phyloP scores from a whole-genome alignment of 768 basidiomycete species.

The Suillus bovinus region DNA sequence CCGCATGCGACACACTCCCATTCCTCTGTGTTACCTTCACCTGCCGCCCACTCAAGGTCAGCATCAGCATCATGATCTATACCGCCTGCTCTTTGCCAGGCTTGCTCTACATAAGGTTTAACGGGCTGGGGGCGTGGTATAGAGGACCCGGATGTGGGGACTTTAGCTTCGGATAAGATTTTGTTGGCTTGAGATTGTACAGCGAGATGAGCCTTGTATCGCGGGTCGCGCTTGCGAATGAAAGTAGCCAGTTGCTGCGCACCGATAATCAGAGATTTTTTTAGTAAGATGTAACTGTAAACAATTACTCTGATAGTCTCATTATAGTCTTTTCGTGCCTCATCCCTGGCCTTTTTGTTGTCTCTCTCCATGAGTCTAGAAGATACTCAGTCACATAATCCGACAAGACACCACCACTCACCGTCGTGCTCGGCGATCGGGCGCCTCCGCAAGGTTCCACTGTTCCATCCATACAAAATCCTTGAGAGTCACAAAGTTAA shows the following conservation, averaged over 20 bases:
- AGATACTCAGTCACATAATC: neutral
- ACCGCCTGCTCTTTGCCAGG: constrained; percentile 74
- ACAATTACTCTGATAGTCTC: constrained; percentile 74
- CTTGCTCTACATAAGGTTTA: constrained; percentile 72
- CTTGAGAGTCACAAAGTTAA: constrained; percentile 83
- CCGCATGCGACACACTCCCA: constrained; percentile 96
- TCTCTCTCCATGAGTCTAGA: constrained; percentile 90
- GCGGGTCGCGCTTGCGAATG: constrained; percentile 84
- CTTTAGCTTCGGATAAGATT: constrained; percentile 16
- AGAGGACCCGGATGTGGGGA: constrained; percentile 27
- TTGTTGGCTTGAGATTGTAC: constrained; percentile 44
- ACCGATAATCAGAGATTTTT: neutral
- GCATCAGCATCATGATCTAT: constrained; percentile 39
- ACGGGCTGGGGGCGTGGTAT: constrained; percentile 25
- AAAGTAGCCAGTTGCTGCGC: constrained; percentile 71
- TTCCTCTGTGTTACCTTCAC: constrained; percentile 72
- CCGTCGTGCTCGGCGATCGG: constrained; percentile 84
- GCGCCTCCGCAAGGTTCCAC: constrained; percentile 83
- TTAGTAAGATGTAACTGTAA: neutral
- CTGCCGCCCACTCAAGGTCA: constrained; percentile 76
- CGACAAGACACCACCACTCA: constrained; percentile 27
- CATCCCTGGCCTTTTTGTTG: constrained; percentile 89
- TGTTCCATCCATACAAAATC: constrained; percentile 86
- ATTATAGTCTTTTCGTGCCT: constrained; percentile 88
- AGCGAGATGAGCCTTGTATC: constrained; percentile 69